Conservation (phyloP, 768 basidiomycete genomes). For the Gloeopeniophorella convolvens region DNA sequence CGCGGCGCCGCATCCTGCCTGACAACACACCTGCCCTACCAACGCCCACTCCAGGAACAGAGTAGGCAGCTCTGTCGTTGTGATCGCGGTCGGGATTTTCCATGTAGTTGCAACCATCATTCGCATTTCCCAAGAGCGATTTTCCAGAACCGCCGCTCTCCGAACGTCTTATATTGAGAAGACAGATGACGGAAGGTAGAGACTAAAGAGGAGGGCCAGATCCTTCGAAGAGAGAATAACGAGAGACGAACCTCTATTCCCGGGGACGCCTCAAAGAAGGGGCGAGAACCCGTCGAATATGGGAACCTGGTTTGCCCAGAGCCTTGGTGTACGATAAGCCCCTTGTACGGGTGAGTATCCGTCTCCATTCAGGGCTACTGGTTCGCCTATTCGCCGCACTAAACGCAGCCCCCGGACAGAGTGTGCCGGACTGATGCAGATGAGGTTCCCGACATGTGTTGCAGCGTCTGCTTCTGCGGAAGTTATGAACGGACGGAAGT, state of each 20-base stretch:
- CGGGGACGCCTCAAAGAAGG: not conserved
- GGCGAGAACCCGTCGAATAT: conserved; percentile 1
- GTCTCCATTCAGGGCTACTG: not conserved
- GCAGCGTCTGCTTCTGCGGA: too few relatives aligned
- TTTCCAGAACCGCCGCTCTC: conserved; percentile 9
- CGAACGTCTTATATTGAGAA: conserved; percentile 5
- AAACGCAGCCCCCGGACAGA: not conserved
- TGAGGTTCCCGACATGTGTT: not conserved
- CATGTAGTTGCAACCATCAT: not conserved
- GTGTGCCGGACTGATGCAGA: not conserved
- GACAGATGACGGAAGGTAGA: not conserved
- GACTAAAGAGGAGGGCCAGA: not conserved
- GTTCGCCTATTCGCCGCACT: conserved; percentile 8
- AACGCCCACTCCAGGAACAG: too few relatives aligned
- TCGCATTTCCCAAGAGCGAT: not conserved
- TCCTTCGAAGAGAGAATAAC: not conserved
- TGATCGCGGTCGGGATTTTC: not conserved
- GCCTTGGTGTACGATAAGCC: too few relatives aligned
- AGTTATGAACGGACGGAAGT: too few relatives aligned
- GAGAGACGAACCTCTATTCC: not conserved
- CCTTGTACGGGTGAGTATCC: too few relatives aligned
- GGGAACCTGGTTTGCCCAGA: conserved; percentile 8
- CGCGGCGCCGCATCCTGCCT: too few relatives aligned
- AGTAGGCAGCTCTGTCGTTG: not conserved
- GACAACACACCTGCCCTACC: too few relatives aligned